A percentile compares a stretch with the other conserved stretches of the same genome.
Conservation (phyloP, 2,329 filamentous ascomycete genomes). For the Verticillium zaregamsianum region DNA sequence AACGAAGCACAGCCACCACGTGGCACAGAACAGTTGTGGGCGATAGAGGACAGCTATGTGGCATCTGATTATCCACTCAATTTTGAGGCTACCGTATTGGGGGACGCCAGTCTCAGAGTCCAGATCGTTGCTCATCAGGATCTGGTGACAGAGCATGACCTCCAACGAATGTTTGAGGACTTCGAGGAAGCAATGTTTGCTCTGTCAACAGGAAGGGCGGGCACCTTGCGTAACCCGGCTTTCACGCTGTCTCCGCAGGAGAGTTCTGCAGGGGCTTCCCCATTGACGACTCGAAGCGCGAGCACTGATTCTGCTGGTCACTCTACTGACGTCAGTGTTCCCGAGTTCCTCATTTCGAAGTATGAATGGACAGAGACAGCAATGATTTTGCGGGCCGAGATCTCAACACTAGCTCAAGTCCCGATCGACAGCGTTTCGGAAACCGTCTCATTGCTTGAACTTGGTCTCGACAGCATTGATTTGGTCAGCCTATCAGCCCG, state of each 20-base stretch:
- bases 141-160: background rate
- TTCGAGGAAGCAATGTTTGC: conserved; percentile 22
- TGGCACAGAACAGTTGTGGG: conserved; percentile 47
- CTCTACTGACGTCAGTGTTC: background rate
- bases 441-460: conserved; percentile 66
- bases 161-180: conserved; percentile 33
- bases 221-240: background rate
- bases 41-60: conserved; percentile 38
- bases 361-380: conserved; percentile 60
- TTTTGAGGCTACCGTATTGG: conserved; percentile 62
- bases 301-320: background rate
- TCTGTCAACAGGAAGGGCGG: background rate
- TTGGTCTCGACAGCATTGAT: conserved; percentile 91
- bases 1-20: conserved; percentile 30
- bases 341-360: background rate
- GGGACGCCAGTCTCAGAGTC: conserved; percentile 44
- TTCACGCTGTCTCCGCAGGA: background rate
- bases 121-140: conserved; percentile 54
- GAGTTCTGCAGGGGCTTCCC: background rate
- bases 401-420: conserved; percentile 58
- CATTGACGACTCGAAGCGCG: background rate
- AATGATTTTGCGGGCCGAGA: conserved; percentile 50
- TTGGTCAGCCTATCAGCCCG: conserved; percentile 77
- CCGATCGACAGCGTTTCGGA: conserved; percentile 47
- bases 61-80: conserved; percentile 71